A percentile compares a stretch with the other conserved stretches of the same genome.
These are phyloP conservation scores for Blastomyces parvus DNA, from an alignment of 2,329 filamentous ascomycete genomes.

Conservation along the genomic window DNA sequence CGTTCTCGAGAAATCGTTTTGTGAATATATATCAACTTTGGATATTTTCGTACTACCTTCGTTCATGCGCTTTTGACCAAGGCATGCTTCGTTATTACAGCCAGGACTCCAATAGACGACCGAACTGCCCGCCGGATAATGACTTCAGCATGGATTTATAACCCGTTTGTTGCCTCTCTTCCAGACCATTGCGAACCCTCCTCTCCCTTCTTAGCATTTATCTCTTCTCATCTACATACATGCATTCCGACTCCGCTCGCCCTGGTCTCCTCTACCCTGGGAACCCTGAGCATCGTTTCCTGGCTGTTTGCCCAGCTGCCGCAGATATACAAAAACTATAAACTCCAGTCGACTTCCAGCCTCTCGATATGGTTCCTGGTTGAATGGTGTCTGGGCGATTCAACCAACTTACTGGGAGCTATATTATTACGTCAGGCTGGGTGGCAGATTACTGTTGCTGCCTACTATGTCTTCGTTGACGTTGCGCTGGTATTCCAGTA, in stretches of 20 bases:
- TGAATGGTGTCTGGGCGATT: conserved; percentile 57
- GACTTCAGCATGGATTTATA: conserved; percentile 24
- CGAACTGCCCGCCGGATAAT: conserved; percentile 17
- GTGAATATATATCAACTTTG: background rate
- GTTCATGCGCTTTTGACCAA: background rate
- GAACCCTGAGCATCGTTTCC: conserved; percentile 53
- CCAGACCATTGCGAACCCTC: conserved; percentile 53
- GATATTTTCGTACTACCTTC: background rate
- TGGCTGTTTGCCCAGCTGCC: conserved; percentile 62
- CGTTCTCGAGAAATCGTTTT: background rate
- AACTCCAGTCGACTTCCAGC: conserved; percentile 54
- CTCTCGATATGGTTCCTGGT: conserved; percentile 56
- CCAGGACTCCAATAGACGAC: background rate
- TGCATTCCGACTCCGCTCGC: conserved; percentile 57
- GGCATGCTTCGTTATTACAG: conserved; percentile 4
- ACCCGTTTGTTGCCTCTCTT: conserved; percentile 29
- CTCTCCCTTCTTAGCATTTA: conserved; percentile 45
- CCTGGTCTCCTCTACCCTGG: conserved; percentile 51
- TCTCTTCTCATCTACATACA: conserved; percentile 52
- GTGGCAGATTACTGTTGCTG: conserved; percentile 57
- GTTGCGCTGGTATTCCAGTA: conserved; percentile 53
- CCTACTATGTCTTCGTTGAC: conserved; percentile 59
- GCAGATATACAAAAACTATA: conserved; percentile 60
- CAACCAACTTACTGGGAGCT: conserved; percentile 54
- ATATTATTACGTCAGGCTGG: conserved; percentile 54